Conservation (phyloP, 768 basidiomycete species). For the Podaxis sp. region DNA sequence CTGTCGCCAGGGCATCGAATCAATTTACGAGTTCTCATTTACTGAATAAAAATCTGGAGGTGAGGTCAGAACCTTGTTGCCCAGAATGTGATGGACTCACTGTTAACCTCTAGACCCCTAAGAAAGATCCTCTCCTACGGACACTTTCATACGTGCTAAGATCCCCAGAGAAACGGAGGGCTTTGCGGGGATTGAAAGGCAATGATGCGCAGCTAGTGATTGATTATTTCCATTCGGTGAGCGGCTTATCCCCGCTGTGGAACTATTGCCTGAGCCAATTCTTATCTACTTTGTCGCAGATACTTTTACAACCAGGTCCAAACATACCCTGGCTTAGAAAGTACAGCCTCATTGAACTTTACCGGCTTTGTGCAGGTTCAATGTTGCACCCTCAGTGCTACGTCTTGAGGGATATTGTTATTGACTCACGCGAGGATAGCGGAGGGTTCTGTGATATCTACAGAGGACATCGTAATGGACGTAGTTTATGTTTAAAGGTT, state of each 20-base stretch:
- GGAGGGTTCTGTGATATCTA: conserved; percentile 2
- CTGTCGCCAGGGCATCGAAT: too few relatives aligned
- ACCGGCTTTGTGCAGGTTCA: neutral
- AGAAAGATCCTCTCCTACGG: neutral
- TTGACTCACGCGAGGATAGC: neutral
- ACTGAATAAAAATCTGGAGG: too few relatives aligned
- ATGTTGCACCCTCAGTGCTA: neutral
- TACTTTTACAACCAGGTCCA: neutral
- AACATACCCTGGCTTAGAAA: neutral
- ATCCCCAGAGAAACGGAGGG: neutral
- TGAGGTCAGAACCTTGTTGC: too few relatives aligned
- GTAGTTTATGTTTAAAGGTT: conserved; percentile 1
- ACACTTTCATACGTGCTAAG: neutral
- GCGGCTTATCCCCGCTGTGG: neutral
- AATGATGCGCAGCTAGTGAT: neutral
- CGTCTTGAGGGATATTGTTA: neutral
- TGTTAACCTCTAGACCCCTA: too few relatives aligned
- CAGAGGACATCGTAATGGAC: neutral
- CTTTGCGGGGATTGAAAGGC: neutral
- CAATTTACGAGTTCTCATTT: too few relatives aligned
- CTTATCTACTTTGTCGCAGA: neutral
- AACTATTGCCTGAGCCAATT: neutral
- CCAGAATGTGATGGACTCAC: too few relatives aligned
- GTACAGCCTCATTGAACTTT: neutral
- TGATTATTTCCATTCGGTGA: conserved; percentile 6